These are phyloP conservation scores for Linanthus parryae DNA, from an alignment of 148 eudicot species.

Conservation along the genomic window DNA sequence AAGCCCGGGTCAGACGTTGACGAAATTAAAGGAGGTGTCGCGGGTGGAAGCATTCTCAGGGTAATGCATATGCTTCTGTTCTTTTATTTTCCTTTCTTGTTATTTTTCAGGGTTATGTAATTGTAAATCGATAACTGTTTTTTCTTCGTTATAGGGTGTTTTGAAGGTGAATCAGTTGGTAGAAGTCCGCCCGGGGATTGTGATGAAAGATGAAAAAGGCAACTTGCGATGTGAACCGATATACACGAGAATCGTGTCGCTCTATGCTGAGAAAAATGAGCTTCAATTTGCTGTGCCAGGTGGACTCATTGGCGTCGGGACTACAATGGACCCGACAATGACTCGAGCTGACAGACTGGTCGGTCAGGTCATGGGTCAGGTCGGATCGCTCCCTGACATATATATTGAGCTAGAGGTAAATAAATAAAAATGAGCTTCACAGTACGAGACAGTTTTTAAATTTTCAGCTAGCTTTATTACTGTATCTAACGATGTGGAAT, in stretches of 20 bases:
- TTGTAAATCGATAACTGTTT: too few species aligned
- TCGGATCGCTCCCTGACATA: slow-evolving; percentile 91
- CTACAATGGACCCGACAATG: slow-evolving; percentile 94
- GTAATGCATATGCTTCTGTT: too few species aligned
- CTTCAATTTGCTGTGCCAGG: slow-evolving; percentile 96
- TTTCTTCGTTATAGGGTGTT: slow-evolving; percentile 88
- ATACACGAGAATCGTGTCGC: slow-evolving; percentile 88
- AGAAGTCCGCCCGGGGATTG: slow-evolving; percentile 96
- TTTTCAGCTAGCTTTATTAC: too few species aligned
- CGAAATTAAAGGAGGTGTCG: slow-evolving; percentile 92
- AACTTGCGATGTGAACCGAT: slow-evolving; percentile 87
- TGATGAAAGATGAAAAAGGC: slow-evolving; percentile 84
- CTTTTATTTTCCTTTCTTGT: too few species aligned
- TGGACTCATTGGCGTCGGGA: slow-evolving; percentile 96
- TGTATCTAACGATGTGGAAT: too few species aligned
- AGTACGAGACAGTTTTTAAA: too few species aligned
- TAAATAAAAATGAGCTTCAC: too few species aligned
- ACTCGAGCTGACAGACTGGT: slow-evolving; percentile 98
- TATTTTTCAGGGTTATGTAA: too few species aligned
- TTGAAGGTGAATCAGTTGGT: slow-evolving; percentile 78
- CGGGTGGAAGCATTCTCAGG: slow-evolving; percentile 95
- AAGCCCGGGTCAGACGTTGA: slow-evolving; percentile 96
- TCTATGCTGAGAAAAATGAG: slow-evolving; percentile 90
- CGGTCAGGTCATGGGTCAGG: slow-evolving; percentile 97
- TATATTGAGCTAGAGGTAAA: slow-evolving; percentile 93